Evolutionary conservation across 139 green algal species (phyloP).

Genomic region (Zygnema cylindricum): DNA sequence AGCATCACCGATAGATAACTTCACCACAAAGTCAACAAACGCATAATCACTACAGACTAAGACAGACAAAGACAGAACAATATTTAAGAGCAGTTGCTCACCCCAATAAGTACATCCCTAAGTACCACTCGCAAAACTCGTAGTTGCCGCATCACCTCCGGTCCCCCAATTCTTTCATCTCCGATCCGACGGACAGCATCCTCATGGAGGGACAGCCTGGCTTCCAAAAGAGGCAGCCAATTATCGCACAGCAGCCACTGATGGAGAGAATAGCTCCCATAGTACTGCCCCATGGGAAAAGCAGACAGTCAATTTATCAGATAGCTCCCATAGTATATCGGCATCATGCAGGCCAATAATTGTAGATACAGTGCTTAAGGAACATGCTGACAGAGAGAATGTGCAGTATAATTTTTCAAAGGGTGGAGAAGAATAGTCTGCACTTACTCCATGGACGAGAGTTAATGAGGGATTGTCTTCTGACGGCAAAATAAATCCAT

Average conservation of each 20-base stretch:
- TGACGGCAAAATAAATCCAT: conserved; percentile 32
- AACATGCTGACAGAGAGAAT: not conserved
- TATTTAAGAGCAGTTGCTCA: no score
- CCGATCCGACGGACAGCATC: conserved; percentile 28
- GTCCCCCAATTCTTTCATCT: conserved; percentile 14
- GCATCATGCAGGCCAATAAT: no score
- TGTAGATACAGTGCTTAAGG: no score
- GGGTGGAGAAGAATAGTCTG: not conserved
- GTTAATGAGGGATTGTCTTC: conserved; percentile 10
- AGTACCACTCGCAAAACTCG: conserved; percentile 35
- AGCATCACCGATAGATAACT: no score
- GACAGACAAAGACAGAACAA: not conserved
- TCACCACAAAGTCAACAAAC: no score
- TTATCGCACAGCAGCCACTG: conserved; percentile 49
- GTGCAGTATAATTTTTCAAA: not conserved
- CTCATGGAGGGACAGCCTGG: conserved; percentile 12
- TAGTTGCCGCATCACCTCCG: conserved; percentile 24
- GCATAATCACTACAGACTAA: no score
- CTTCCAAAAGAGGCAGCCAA: conserved; percentile 44
- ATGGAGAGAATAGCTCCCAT: conserved; percentile 46
- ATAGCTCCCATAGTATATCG: no score
- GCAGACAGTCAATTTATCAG: no score
- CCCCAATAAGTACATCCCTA: conserved; percentile 46
- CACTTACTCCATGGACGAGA: conserved; percentile 41
- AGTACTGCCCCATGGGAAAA: conserved; percentile 35